phyloP scores from a whole-genome alignment of 805 yeast genomes.

The Ascoidea tarda region DNA sequence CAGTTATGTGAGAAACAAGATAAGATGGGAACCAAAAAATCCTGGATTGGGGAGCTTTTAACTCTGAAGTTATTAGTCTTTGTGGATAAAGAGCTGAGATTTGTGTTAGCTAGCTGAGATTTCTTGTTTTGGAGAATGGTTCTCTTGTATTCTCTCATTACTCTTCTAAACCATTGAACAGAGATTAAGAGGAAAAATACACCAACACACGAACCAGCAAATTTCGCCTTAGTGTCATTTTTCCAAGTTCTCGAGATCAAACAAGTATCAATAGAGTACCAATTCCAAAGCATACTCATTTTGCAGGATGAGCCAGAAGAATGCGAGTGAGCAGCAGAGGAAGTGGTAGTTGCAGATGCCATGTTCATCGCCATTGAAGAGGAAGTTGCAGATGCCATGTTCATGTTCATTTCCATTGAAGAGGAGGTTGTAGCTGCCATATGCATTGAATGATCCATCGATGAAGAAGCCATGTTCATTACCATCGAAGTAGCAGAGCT shows the following conservation, averaged over 20 bases:
- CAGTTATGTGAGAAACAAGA: constrained; percentile 10
- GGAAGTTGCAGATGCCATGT: not conserved
- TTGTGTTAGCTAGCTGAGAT: constrained; percentile 4
- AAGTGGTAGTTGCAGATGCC: not conserved
- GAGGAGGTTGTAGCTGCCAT: not conserved
- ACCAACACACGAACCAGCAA: constrained; percentile 63
- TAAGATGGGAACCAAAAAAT: constrained; percentile 6
- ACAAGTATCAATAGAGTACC: constrained; percentile 56
- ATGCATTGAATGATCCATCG: not conserved
- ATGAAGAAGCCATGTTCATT: not conserved
- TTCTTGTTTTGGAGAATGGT: constrained; percentile 19
- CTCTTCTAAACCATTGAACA: constrained; percentile 42
- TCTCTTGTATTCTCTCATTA: constrained; percentile 35
- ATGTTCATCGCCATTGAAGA: not conserved
- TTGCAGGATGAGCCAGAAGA: constrained; percentile 3
- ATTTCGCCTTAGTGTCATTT: constrained; percentile 38
- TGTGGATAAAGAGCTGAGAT: not conserved
- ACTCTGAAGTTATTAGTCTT: constrained; percentile 6
- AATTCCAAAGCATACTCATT: constrained; percentile 52
- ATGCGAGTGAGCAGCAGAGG: not conserved
- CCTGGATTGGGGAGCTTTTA: constrained; percentile 1
- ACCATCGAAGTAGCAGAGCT: not conserved
- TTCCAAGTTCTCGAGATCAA: constrained; percentile 55
- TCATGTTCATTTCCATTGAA: not conserved
- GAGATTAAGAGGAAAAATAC: constrained; percentile 42